A percentile compares a stretch with the other conserved stretches of the same genome.
These are phyloP conservation scores for Brasilioporus rufonigricans DNA, from an alignment of 768 basidiomycete species.

Conservation along the genomic window DNA sequence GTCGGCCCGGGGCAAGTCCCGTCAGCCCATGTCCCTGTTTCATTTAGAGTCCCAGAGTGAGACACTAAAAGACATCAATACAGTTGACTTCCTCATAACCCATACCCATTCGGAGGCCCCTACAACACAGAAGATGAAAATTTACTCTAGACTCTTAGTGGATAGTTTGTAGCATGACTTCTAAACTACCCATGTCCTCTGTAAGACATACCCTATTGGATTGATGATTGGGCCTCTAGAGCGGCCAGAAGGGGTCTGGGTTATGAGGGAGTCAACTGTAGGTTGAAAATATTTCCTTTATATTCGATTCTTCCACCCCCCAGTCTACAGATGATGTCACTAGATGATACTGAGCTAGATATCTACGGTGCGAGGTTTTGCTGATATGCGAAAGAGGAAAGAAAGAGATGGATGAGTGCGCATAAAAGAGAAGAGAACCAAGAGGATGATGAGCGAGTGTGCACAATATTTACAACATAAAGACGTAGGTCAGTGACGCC, in stretches of 20 bases:
- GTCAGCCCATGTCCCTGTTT: neutral
- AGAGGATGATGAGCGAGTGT: neutral
- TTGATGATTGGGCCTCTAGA: too few relatives aligned
- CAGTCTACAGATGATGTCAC: conserved; percentile 25
- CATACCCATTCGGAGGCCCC: too few relatives aligned
- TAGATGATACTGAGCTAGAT: conserved; percentile 18
- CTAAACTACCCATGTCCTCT: too few relatives aligned
- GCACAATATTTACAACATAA: conserved; percentile 25
- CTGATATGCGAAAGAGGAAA: conserved; percentile 1
- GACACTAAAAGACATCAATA: too few relatives aligned
- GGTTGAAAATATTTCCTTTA: neutral
- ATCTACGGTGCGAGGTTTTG: conserved; percentile 18
- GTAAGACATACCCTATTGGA: too few relatives aligned
- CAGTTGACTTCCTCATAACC: too few relatives aligned
- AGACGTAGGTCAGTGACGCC: neutral
- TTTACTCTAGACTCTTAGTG: too few relatives aligned
- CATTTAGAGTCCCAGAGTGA: neutral
- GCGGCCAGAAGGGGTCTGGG: too few relatives aligned
- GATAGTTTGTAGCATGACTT: too few relatives aligned
- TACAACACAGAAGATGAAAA: too few relatives aligned
- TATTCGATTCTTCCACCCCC: conserved; percentile 17
- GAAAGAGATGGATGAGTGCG: neutral
- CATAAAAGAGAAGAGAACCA: conserved; percentile 2
- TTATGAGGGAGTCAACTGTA: too few relatives aligned
- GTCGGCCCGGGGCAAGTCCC: neutral